Conservation (phyloP, 441 rosid species). For the Eutrema salsugineum region DNA sequence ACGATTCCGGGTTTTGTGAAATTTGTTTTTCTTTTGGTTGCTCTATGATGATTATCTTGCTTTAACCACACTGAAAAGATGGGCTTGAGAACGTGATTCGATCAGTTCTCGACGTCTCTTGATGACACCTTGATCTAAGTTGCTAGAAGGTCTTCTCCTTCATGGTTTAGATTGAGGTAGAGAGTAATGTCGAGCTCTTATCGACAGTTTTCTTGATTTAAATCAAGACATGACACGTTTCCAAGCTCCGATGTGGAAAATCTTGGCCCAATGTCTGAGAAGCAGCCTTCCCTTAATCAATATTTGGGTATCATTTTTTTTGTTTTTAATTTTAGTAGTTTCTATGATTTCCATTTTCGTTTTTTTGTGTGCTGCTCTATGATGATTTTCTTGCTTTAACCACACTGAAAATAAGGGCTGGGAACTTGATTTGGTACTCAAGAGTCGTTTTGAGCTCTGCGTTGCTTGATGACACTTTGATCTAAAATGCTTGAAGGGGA, state of each 20-base stretch:
- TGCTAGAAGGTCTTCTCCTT: conserved; percentile 22
- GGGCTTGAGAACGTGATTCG: conserved; percentile 1
- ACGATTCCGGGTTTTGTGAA: neutral
- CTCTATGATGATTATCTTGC: conserved; percentile 31
- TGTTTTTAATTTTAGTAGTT: neutral
- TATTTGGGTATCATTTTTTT: neutral
- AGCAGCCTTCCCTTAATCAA: neutral
- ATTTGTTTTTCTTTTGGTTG: conserved; percentile 8
- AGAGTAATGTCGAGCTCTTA: conserved; percentile 6
- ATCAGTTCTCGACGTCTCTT: conserved; percentile 1
- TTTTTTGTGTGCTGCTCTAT: conserved; percentile 1
- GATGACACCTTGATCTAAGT: conserved; percentile 27
- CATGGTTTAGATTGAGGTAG: conserved; percentile 27
- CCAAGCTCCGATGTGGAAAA: conserved; percentile 23
- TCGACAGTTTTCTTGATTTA: conserved; percentile 1
- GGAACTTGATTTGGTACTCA: conserved; percentile 2
- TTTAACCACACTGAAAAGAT: conserved; percentile 36
- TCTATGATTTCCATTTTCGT: neutral
- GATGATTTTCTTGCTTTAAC: conserved; percentile 33
- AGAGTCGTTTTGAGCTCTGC: neutral
- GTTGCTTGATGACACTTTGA: conserved; percentile 12
- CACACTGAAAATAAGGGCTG: conserved; percentile 24
- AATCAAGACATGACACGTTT: neutral
- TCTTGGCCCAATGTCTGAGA: conserved; percentile 28
- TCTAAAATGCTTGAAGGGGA: conserved; percentile 18